These are phyloP conservation scores for Furculomyces boomerangus DNA, from an alignment of 371 early-diverging fungal species.

Conservation along the genomic window DNA sequence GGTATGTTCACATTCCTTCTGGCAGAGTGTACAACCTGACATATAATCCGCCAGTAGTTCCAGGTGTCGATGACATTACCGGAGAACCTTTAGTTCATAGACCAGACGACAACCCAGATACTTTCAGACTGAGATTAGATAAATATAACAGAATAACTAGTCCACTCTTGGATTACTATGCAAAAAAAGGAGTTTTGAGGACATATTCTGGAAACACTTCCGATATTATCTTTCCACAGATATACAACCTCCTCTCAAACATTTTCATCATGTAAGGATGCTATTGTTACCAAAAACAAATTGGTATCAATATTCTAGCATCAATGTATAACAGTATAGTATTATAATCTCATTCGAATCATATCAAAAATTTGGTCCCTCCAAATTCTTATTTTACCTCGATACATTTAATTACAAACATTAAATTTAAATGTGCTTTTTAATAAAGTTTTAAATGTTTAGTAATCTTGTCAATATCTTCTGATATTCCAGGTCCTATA, in stretches of 20 bases:
- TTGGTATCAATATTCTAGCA: too few relatives aligned
- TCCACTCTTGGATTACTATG: conserved; percentile 69
- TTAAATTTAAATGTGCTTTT: too few relatives aligned
- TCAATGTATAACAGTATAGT: too few relatives aligned
- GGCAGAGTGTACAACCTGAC: conserved; percentile 84
- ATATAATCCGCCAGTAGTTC: conserved; percentile 78
- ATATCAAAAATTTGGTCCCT: too few relatives aligned
- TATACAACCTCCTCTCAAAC: conserved; percentile 12
- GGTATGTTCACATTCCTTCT: conserved; percentile 84
- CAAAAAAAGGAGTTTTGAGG: conserved; percentile 33
- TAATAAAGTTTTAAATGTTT: conserved; percentile 74
- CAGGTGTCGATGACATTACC: conserved; percentile 83
- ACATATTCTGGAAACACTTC: conserved; percentile 58
- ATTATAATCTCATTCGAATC: too few relatives aligned
- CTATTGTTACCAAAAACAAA: too few relatives aligned
- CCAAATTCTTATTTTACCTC: too few relatives aligned
- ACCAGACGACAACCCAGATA: conserved; percentile 80
- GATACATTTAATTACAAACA: too few relatives aligned
- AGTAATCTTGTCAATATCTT: conserved; percentile 58
- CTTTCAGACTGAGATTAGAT: conserved; percentile 57
- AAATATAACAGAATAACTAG: conserved; percentile 51
- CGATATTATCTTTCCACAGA: conserved; percentile 77
- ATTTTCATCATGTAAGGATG: not conserved
- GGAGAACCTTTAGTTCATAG: conserved; percentile 76
- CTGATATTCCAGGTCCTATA: conserved; percentile 81